Evolutionary conservation across 108 stramenopile genomes (phyloP), one percentile per base, ranked within the genome.

Genomic region (Cyclotella cryptica): DNA sequence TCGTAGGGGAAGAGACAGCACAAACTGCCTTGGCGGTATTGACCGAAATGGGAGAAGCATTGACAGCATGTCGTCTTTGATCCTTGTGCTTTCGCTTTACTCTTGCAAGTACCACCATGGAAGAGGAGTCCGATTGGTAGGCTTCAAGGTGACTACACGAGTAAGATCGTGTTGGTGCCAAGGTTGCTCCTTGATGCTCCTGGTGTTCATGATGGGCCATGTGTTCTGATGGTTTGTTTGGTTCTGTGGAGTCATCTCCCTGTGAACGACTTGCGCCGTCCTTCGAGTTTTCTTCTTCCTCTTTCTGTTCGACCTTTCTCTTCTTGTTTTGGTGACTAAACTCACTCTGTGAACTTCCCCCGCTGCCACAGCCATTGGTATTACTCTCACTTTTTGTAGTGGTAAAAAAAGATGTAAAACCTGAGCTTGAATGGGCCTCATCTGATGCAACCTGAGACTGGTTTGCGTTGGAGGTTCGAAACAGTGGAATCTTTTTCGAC

Each of bases 101-200:
- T 71, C 87, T 75, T 26, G 87, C 86, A 22, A 88, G 78, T 8
- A 90, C 89, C 21, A 86, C 84, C 89, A 90, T 85, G 6, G 89
- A 90, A 5, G 89, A 90, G 10, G 86, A 74, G 26, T 88, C 86
- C 14, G 83, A 79, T 55, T 86, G 79, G 58, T 79, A 74, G n/a
- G 69, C 69, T 17, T 51, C 57, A 3, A n/a, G 47, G 9, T 49
- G 47, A 49, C 15, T 49, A 9, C 9, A n/a, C 1, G 15, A n/a
- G 47, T n/a, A n/a, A n/a, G 47, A n/a, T 49, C 6, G 47, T 9
- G n/a, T n/a, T n/a, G 2, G 15, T n/a, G n/a, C 47, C 18, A 49
- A n/a, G 47, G 47, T 49, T n/a, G n/a, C 15, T n/a, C 10, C 44
- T 11, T 30, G 41, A 35, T 30, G 17, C 27, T 18, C 9, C 24